phyloP scores from a whole-genome alignment of 305 asterid genomes.

The Vinca major region DNA sequence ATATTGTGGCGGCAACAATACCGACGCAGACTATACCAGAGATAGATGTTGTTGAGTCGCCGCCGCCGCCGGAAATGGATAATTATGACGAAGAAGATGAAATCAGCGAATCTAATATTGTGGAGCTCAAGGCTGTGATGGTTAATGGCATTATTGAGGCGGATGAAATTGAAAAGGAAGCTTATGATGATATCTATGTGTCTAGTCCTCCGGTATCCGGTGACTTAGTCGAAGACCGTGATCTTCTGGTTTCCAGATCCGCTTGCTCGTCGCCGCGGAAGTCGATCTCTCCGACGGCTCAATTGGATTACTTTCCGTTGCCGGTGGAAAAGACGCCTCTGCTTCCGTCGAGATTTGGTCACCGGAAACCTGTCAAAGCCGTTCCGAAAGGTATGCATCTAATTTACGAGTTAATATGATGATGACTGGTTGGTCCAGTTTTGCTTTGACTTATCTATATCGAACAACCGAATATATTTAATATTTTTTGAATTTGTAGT shows the following conservation, averaged over 20 bases:
- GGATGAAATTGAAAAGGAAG: slow-evolving; percentile 4
- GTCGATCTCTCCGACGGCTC: no score
- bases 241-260: slow-evolving; percentile 5
- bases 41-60: slow-evolving; percentile 13
- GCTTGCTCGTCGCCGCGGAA: no score
- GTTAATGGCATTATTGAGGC: slow-evolving; percentile 28
- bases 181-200: neutral
- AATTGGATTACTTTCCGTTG: neutral
- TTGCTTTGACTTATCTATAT: no score
- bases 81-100: neutral
- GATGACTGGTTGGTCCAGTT: neutral
- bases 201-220: slow-evolving; percentile 15
- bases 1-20: slow-evolving; percentile 2
- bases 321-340: slow-evolving; percentile 42
- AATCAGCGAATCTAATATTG: slow-evolving; percentile 14
- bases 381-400: slow-evolving; percentile 36
- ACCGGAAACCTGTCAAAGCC: slow-evolving; percentile 31
- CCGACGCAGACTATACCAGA: slow-evolving; percentile 7
- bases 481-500: no score
- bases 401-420: no score
- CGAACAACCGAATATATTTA: no score
- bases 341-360: slow-evolving; percentile 35
- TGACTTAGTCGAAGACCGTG: slow-evolving; percentile 11
- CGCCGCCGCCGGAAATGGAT: slow-evolving; percentile 11
- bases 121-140: slow-evolving; percentile 35